A percentile compares a stretch with the other conserved stretches of the same genome.
Conservation (phyloP, 2,329 filamentous ascomycete species). For the Alternaria dauci region DNA sequence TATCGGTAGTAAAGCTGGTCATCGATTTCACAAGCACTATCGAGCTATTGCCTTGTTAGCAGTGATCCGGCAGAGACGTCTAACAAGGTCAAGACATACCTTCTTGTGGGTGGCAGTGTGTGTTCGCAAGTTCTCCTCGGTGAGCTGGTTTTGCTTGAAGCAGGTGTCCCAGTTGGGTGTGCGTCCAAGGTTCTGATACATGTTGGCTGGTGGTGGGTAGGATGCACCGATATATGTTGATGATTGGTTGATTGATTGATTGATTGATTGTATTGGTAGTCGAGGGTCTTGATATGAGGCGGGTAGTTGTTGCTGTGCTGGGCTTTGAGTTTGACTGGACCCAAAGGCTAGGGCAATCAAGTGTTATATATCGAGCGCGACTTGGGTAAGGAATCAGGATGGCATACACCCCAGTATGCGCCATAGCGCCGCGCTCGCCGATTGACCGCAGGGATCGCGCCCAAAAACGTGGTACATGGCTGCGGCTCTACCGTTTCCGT, state of each 20-base stretch:
- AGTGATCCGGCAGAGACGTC: neutral
- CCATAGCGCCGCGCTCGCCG: constrained; percentile 30
- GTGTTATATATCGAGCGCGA: constrained; percentile 17
- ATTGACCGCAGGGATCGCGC: constrained; percentile 27
- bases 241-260: too few relatives aligned
- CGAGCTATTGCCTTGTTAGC: constrained; percentile 16
- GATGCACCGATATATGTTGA: neutral
- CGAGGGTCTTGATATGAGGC: neutral
- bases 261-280: neutral
- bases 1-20: constrained; percentile 31
- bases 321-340: constrained; percentile 6
- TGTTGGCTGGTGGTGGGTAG: constrained; percentile 9
- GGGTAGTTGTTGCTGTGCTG: constrained; percentile 6
- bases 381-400: constrained; percentile 16
- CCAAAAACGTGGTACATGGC: constrained; percentile 35
- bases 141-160: constrained; percentile 30
- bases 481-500: constrained; percentile 28
- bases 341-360: constrained; percentile 17
- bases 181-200: constrained; percentile 22
- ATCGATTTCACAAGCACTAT: constrained; percentile 18
- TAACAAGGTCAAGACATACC: constrained; percentile 24
- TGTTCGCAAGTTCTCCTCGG: constrained; percentile 43
- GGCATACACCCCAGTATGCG: constrained; percentile 24
- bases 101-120: constrained; percentile 37
- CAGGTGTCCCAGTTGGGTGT: constrained; percentile 17